Evolutionary conservation across 129 eudicot species (phyloP), one percentile per base, ranked within the genome.

Genomic region (Apium graveolens): DNA sequence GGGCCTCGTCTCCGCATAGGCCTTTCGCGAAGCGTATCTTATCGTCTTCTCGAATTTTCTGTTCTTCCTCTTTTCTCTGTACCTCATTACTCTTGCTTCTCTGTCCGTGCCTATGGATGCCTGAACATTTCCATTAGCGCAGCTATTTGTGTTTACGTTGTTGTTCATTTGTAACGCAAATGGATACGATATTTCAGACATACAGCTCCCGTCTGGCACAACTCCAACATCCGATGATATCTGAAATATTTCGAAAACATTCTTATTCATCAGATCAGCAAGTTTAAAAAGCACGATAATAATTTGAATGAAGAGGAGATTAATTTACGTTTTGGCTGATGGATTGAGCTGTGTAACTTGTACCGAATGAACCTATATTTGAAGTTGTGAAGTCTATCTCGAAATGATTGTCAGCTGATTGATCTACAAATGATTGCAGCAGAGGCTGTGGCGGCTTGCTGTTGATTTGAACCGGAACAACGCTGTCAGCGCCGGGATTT

Each of bases 21-120:
- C 98, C 80, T 93, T 93, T 63, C 98, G 76, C 20, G 98, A 93
- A 24, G 96, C 98, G 78, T 93, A 91, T 13, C 98, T 85, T 44
- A 93, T 88, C 24, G 93, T 91, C 78, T 93, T 91, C 85, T 93
- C 91, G 65, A 87, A 93, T 80, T 85, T 91, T 45, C 98, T 78
- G 78, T 91, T 93, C 92, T 93, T 93, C 80, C 97, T 87, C 89
- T 91, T 93, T 85, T 93, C 98, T 73, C 79, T 87, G 82, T 93
- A 93, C 88, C 98, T 89, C 70, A 89, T 71, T 60, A 93, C 97
- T 81, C 97, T 89, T 24, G 98, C 98, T 78, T 87, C 90, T 70
- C 97, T 74, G 70, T 89, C 97, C 69, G 71, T 41, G 12, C 89
- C 86, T 20, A 78, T 42, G 29, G 78, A 42, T 45, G 3, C 45